These are phyloP conservation scores for Vanderwaltozyma yarrowii DNA, from an alignment of 805 yeast genomes.

Conservation along the genomic window DNA sequence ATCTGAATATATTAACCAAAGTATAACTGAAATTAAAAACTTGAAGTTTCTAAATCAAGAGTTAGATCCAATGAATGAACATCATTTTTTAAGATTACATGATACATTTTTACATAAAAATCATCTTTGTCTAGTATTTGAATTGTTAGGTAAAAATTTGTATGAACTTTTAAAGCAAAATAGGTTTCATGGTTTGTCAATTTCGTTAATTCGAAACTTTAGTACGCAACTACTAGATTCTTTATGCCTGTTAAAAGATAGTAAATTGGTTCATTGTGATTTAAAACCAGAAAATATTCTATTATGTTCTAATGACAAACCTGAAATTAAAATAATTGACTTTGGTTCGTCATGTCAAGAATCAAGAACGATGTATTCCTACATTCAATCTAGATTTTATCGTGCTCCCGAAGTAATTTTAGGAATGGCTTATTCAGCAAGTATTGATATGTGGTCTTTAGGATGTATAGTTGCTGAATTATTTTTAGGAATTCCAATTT, in stretches of 20 bases:
- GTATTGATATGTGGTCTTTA: slow-evolving; percentile 95
- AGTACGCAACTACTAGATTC: slow-evolving; percentile 76
- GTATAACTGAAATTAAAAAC: slow-evolving; percentile 79
- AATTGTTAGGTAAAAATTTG: slow-evolving; percentile 73
- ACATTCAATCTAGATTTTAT: slow-evolving; percentile 86
- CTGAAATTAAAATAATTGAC: slow-evolving; percentile 85
- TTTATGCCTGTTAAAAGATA: slow-evolving; percentile 65
- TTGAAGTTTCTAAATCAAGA: slow-evolving; percentile 69
- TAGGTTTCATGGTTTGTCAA: slow-evolving; percentile 80
- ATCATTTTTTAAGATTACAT: slow-evolving; percentile 63
- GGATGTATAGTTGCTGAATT: slow-evolving; percentile 89
- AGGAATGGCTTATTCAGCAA: slow-evolving; percentile 84
- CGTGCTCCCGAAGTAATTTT: slow-evolving; percentile 93
- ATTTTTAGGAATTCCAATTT: slow-evolving; percentile 81
- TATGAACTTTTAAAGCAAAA: slow-evolving; percentile 89
- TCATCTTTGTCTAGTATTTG: slow-evolving; percentile 89
- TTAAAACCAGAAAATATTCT: slow-evolving; percentile 91
- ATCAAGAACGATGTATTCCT: slow-evolving; percentile 77
- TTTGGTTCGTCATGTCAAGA: slow-evolving; percentile 95
- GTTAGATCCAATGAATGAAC: slow-evolving; percentile 56
- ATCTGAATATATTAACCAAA: slow-evolving; percentile 83
- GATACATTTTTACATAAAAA: slow-evolving; percentile 88
- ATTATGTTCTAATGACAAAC: slow-evolving; percentile 56
- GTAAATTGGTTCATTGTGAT: slow-evolving; percentile 88
- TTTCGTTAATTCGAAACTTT: slow-evolving; percentile 66